These are phyloP conservation scores for Endoconidiophora laricicola DNA, from an alignment of 2,329 filamentous ascomycete genomes.

Conservation along the genomic window DNA sequence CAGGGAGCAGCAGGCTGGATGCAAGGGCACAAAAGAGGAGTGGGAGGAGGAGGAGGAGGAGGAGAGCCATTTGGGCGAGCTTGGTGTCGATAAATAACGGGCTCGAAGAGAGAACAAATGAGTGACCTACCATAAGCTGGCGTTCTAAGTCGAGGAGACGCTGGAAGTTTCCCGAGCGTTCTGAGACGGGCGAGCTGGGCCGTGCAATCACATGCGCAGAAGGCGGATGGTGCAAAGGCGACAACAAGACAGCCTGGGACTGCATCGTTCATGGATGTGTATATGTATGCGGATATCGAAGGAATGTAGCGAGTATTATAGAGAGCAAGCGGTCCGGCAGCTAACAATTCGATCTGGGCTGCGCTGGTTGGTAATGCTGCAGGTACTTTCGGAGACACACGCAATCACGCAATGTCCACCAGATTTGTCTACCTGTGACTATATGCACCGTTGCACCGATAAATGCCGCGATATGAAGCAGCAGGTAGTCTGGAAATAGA, in stretches of 20 bases:
- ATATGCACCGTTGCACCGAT: background rate
- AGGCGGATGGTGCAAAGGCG: background rate
- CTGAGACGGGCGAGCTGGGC: background rate
- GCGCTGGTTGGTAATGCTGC: background rate
- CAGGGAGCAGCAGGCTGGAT: background rate
- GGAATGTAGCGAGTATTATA: too few relatives aligned
- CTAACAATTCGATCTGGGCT: too few relatives aligned
- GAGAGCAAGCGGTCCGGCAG: too few relatives aligned
- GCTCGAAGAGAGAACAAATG: background rate
- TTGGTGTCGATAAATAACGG: too few relatives aligned
- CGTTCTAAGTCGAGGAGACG: slow-evolving; percentile 6
- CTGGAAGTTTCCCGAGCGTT: slow-evolving; percentile 7
- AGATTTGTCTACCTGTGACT: background rate
- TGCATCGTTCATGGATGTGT: background rate
- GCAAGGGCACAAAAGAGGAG: background rate
- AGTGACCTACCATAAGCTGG: slow-evolving; percentile 6
- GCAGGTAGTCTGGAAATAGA: too few relatives aligned
- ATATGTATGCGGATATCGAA: background rate
- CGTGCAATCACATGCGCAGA: too few relatives aligned
- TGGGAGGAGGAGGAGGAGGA: background rate
- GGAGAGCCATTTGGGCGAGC: background rate
- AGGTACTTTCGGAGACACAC: background rate
- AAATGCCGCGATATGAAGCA: too few relatives aligned
- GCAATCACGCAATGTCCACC: background rate
- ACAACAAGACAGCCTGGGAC: background rate